phyloP scores from a whole-genome alignment of 2,329 filamentous ascomycete species.

The Akanthomyces dipterigenus region DNA sequence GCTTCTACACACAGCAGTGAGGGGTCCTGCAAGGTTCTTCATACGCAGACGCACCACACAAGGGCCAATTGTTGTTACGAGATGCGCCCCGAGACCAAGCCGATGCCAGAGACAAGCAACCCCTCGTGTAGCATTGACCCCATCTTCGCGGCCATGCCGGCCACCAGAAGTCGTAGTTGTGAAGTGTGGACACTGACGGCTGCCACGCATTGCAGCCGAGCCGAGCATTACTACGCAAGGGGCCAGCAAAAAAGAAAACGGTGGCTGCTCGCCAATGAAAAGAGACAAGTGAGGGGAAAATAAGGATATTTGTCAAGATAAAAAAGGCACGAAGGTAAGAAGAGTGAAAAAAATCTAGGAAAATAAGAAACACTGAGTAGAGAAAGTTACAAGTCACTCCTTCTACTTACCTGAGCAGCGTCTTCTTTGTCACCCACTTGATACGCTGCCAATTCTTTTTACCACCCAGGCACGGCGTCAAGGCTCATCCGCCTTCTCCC shows the following conservation, averaged over 20 bases:
- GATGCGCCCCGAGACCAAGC: background rate
- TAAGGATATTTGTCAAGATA: no score
- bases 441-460: background rate
- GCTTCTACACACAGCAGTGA: background rate
- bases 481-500: constrained; percentile 1
- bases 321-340: no score
- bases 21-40: background rate
- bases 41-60: background rate
- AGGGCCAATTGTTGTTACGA: background rate
- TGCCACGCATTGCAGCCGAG: background rate
- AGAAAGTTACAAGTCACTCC: no score
- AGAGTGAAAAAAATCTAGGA: no score
- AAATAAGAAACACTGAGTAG: no score
- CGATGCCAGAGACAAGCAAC: background rate
- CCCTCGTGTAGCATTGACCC: background rate
- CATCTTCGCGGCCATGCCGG: background rate
- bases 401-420: no score
- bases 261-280: no score
- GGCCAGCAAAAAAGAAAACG: no score
- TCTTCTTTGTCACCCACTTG: no score
- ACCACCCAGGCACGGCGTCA: background rate
- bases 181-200: background rate
- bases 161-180: background rate
- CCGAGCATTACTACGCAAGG: no score
- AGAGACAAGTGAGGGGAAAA: no score